phyloP scores from a whole-genome alignment of 768 basidiomycete species.

The Udeniomyces megalosporus region DNA sequence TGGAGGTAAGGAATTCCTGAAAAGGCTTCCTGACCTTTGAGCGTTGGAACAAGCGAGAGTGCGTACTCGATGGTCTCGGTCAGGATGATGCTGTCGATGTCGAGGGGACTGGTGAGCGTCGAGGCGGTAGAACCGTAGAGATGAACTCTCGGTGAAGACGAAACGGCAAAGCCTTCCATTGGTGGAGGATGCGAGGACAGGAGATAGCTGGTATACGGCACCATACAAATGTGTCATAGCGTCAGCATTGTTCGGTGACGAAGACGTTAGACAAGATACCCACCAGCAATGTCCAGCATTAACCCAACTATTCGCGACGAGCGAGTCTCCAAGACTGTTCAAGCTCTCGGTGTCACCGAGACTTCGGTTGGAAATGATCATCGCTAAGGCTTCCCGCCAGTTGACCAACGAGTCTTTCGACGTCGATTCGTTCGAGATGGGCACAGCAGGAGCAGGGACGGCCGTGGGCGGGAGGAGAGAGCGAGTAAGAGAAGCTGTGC shows the following conservation, averaged over 20 bases:
- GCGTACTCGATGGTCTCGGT: slow-evolving; percentile 89
- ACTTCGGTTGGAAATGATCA: slow-evolving; percentile 52
- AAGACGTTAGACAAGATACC: slow-evolving; percentile 23
- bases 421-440: neutral
- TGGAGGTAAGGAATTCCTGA: slow-evolving; percentile 70
- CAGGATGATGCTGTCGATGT: slow-evolving; percentile 61
- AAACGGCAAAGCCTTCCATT: slow-evolving; percentile 52
- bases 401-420: slow-evolving; percentile 46
- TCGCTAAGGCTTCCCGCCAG: slow-evolving; percentile 75
- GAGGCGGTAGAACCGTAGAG: slow-evolving; percentile 28
- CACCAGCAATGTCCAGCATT: slow-evolving; percentile 90
- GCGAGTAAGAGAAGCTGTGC: neutral
- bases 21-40: slow-evolving; percentile 77
- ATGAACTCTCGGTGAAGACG: slow-evolving; percentile 51
- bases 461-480: neutral
- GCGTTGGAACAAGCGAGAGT: slow-evolving; percentile 48
- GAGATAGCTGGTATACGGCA: slow-evolving; percentile 54
- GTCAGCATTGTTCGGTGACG: neutral
- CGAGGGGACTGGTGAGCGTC: slow-evolving; percentile 19
- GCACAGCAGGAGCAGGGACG: neutral
- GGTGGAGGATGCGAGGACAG: slow-evolving; percentile 66
- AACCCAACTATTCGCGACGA: slow-evolving; percentile 51
- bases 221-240: neutral
- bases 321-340: slow-evolving; percentile 67
- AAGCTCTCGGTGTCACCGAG: slow-evolving; percentile 56